Evolutionary conservation across 2,329 filamentous ascomycete species (phyloP).

Genomic region (Penicillium fuscoglaucum): DNA sequence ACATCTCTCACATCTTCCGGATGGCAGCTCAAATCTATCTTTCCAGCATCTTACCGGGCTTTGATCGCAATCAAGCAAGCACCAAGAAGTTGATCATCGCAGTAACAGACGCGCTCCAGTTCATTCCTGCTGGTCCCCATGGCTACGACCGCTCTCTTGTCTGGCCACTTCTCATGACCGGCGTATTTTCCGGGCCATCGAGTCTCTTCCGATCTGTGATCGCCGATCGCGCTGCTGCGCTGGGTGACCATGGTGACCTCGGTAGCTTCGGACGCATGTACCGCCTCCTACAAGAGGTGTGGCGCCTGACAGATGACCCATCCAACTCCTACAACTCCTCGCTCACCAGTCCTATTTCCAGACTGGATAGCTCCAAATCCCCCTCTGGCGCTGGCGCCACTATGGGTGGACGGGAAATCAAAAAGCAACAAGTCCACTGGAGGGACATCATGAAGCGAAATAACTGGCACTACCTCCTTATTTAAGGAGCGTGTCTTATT

Average conservation of each 20-base stretch:
- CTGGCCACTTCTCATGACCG: slow-evolving; percentile 90
- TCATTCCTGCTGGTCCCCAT: slow-evolving; percentile 73
- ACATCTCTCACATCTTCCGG: slow-evolving; percentile 89
- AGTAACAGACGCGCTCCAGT: slow-evolving; percentile 70
- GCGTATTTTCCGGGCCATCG: slow-evolving; percentile 70
- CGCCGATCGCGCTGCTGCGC: slow-evolving; percentile 67
- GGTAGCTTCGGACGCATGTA: slow-evolving; percentile 85
- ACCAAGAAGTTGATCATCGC: slow-evolving; percentile 76
- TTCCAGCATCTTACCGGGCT: slow-evolving; percentile 88
- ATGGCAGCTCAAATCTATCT: slow-evolving; percentile 92
- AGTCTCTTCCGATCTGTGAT: slow-evolving; percentile 79
- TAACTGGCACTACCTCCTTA: slow-evolving; percentile 88
- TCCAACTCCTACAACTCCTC: slow-evolving; percentile 4
- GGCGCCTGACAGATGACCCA: slow-evolving; percentile 70
- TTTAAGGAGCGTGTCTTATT: slow-evolving; percentile 52
- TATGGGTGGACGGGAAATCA: slow-evolving; percentile 21
- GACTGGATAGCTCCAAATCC: neutral
- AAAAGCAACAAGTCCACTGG: slow-evolving; percentile 77
- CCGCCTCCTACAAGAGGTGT: slow-evolving; percentile 77
- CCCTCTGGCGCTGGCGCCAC: neutral
- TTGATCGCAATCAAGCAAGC: slow-evolving; percentile 71
- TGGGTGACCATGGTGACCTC: slow-evolving; percentile 75
- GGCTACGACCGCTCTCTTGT: slow-evolving; percentile 89
- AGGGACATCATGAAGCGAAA: slow-evolving; percentile 89
- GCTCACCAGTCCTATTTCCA: neutral